These are phyloP conservation scores for Pinus taeda DNA, from an alignment of 75 land plant species.

Conservation along the genomic window DNA sequence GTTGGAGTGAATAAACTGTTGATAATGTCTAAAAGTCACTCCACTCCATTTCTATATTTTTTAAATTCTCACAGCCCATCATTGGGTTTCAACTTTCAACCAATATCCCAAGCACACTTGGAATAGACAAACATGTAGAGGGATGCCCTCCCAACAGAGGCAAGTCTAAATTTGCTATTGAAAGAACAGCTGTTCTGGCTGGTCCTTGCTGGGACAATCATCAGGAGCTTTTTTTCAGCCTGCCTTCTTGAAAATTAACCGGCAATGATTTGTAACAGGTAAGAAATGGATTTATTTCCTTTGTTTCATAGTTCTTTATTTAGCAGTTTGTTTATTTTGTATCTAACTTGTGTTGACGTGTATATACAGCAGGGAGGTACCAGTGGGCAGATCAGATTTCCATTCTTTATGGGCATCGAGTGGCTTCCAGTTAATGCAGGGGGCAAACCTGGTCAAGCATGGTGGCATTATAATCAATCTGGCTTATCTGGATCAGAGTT, in stretches of 20 bases:
- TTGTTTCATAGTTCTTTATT: neutral
- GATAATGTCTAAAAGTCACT: slow-evolving; percentile 9
- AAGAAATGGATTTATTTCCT: neutral
- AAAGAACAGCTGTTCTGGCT: neutral
- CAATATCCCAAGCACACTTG: slow-evolving; percentile 2
- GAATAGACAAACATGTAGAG: neutral
- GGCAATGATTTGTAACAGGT: neutral
- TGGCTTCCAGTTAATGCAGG: neutral
- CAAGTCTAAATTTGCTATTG: neutral
- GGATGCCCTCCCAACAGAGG: neutral
- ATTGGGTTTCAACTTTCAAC: slow-evolving; percentile 5
- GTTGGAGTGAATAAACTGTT: neutral
- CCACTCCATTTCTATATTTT: slow-evolving; percentile 4
- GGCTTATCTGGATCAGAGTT: slow-evolving; percentile 3
- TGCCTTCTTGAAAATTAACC: neutral
- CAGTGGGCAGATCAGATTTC: slow-evolving; percentile 4
- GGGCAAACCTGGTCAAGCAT: slow-evolving; percentile 5
- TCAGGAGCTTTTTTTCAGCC: neutral
- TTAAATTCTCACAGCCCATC: neutral
- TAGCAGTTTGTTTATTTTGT: neutral
- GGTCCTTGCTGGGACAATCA: neutral
- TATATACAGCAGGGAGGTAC: neutral
- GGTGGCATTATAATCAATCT: slow-evolving; percentile 2
- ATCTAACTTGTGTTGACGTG: neutral
- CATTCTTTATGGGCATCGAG: slow-evolving; percentile 8